Conservation (phyloP, 352 stramenopile genomes). For the Phytopythium helicoides region DNA sequence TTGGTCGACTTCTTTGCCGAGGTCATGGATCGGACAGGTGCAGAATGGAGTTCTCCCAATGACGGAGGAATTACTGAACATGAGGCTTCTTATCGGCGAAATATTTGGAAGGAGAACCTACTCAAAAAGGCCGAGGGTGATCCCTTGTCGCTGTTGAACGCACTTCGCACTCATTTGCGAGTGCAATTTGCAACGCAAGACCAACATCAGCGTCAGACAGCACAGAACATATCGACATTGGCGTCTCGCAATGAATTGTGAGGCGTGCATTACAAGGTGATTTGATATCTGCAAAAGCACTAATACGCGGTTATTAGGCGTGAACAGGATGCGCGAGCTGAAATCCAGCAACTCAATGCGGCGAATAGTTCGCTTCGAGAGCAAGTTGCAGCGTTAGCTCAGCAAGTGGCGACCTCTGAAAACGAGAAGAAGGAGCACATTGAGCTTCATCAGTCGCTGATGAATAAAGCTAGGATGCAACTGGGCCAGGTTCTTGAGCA, state of each 20-base stretch:
- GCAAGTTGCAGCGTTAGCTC: slow-evolving; percentile 24
- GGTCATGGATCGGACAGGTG: slow-evolving; percentile 46
- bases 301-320: slow-evolving; percentile 11
- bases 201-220: slow-evolving; percentile 25
- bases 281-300: too few relatives aligned
- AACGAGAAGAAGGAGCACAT: slow-evolving; percentile 21
- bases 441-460: slow-evolving; percentile 28
- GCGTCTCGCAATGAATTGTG: slow-evolving; percentile 31
- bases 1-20: slow-evolving; percentile 78
- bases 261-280: slow-evolving; percentile 3
- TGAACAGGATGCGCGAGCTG: slow-evolving; percentile 28
- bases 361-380: slow-evolving; percentile 15
- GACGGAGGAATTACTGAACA: slow-evolving; percentile 16
- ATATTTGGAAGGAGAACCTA: slow-evolving; percentile 55
- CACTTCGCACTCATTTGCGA: slow-evolving; percentile 62
- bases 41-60: background rate
- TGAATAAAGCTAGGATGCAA: slow-evolving; percentile 31
- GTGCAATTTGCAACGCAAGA: slow-evolving; percentile 56
- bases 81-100: slow-evolving; percentile 37
- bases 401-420: slow-evolving; percentile 30
- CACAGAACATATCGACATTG: slow-evolving; percentile 22
- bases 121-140: slow-evolving; percentile 57
- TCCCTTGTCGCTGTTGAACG: slow-evolving; percentile 66
- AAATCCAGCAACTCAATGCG: slow-evolving; percentile 35
- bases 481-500: slow-evolving; percentile 15